Conservation (phyloP, 805 yeast species). For the Hanseniaspora lindneri region DNA sequence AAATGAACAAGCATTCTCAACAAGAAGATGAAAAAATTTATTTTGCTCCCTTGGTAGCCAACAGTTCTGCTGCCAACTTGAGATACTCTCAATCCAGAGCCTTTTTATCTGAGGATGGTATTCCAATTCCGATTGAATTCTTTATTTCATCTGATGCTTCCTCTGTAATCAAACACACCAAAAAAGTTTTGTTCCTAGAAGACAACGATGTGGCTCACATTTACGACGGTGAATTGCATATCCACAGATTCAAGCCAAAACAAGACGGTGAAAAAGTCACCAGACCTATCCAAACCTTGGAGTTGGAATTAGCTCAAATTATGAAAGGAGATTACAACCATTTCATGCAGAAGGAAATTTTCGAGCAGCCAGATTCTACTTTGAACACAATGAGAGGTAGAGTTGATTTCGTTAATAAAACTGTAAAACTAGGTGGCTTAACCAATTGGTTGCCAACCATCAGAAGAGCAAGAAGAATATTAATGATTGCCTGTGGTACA, state of each 20-base stretch:
- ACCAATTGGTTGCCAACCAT: conserved; percentile 73
- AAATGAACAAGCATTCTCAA: conserved; percentile 3
- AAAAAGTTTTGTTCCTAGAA: conserved; percentile 88
- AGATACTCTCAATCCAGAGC: conserved; percentile 94
- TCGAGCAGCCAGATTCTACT: conserved; percentile 96
- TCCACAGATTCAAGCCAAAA: conserved; percentile 85
- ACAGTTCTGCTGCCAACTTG: conserved; percentile 36
- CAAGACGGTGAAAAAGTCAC: conserved; percentile 75
- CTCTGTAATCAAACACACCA: conserved; percentile 91
- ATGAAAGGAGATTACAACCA: conserved; percentile 96
- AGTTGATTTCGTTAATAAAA: conserved; percentile 72
- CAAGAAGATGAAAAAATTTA: conserved; percentile 24
- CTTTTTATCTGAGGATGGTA: conserved; percentile 83
- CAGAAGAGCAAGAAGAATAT: conserved; percentile 85
- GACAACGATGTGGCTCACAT: conserved; percentile 98
- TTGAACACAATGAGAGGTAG: conserved; percentile 99
- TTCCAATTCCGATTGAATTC: conserved; percentile 89
- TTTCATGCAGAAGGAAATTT: conserved; percentile 97
- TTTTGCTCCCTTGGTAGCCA: conserved; percentile 43
- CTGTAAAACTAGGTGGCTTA: conserved; percentile 81
- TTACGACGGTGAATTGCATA: conserved; percentile 94
- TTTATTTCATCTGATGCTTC: conserved; percentile 95
- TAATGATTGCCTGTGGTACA: conserved; percentile 99
- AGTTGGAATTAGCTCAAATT: conserved; percentile 91
- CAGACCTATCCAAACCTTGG: conserved; percentile 91